Base-by-base conservation (phyloP, 257 asterid genomes). In the Nemophila menziesii region DNA sequence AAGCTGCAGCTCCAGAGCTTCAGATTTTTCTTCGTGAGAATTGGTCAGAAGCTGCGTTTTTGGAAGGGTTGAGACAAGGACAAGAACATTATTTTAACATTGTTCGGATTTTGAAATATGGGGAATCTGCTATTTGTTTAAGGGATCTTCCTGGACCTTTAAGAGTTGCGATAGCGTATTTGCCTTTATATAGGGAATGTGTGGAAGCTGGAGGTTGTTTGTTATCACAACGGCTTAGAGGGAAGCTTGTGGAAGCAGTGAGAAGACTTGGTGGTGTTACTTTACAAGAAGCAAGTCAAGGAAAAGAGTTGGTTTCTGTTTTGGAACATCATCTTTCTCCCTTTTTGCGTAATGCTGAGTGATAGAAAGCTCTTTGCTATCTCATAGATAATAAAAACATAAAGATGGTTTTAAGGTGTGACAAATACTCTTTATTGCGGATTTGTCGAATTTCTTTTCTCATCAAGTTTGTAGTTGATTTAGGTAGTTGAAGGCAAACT, bases 131-230 rank as follows among this genome's bases (percentile, higher is more conserved):
- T 0, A 76, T 85, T 5, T 63, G 92, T 44, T 57, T 90, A 54
- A 42, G 79, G 64, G 94, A 81, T 51, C 66, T 90, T 41, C 98
- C 98, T 0, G 83, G 74, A 14, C 93, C 92, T 1, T 46, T 90
- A 57, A 77, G 92, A 67, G 92, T 84, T 52, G 93, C 89, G 0
- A 58, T 90, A 27, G 93, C 87, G 1, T 90, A 90, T 71, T 68
- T 90, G 79, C 92, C 96, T 0, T 65, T 90, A 81, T 85, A 90
- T 62, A 84, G 94, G 54, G 90, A 89, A 53, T 78, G 90, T 48
- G 63, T 78, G 10, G 48, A 64, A 75, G 79, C 74, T 8, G 94
- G 95, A 38, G 92, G 94, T 7, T 41, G 68, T 33, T 47, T 89
- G 70, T 56, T 89, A 34, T 78, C 98, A 0, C 98, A 84, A 50